Percentiles rank a stretch among this genome's conserved stretches.
These are phyloP conservation scores for Carpinus viminea DNA, from an alignment of 306 rosid genomes.

Conservation along the genomic window DNA sequence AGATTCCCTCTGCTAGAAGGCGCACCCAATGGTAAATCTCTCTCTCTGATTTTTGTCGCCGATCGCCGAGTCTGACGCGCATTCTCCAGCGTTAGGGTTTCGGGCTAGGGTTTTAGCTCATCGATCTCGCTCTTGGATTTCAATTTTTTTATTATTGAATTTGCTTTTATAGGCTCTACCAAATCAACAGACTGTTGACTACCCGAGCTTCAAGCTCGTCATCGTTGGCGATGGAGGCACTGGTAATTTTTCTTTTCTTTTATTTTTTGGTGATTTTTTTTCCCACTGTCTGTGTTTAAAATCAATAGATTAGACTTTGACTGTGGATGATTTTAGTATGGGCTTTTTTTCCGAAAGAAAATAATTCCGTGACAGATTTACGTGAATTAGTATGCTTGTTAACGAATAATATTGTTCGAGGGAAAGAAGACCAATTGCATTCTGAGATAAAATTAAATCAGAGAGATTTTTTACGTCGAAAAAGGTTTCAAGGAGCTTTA, in stretches of 20 bases:
- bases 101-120: constrained; percentile 16
- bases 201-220: constrained; percentile 79
- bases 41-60: background rate
- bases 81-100: background rate
- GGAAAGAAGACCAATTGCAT: no score
- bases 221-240: constrained; percentile 84
- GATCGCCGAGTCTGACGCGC: background rate
- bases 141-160: background rate
- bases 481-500: no score
- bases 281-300: background rate
- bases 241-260: constrained; percentile 24
- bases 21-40: constrained; percentile 30
- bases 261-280: background rate
- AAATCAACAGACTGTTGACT: constrained; percentile 50
- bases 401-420: no score
- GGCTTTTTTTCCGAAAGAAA: background rate
- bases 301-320: background rate
- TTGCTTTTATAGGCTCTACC: constrained; percentile 49
- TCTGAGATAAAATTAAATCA: no score
- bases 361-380: background rate
- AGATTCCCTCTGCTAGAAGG: background rate
- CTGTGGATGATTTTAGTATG: no score
- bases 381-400: no score
- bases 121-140: background rate
- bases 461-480: no score